Conservation (phyloP, 2,329 filamentous ascomycete species). For the Neofusicoccum laricinum region DNA sequence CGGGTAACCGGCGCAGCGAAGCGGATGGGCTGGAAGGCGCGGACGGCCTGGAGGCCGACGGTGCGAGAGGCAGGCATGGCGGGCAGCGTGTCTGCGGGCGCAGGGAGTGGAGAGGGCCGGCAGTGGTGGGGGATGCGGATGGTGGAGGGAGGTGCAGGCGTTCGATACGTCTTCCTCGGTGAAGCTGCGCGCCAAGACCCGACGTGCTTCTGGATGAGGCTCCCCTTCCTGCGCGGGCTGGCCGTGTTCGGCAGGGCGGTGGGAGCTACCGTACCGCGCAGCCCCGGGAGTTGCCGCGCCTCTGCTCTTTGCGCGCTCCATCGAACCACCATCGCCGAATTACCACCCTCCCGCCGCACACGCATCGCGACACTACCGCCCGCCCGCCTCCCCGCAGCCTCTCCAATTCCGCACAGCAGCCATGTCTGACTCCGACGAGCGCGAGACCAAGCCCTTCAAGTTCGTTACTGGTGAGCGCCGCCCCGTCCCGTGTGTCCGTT, state of each 20-base stretch:
- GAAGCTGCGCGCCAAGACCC: slow-evolving; percentile 7
- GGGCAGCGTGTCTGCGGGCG: slow-evolving; percentile 23
- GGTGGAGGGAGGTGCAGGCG: slow-evolving; percentile 24
- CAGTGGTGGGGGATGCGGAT: slow-evolving; percentile 21
- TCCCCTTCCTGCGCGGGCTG: not conserved
- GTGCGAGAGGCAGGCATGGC: slow-evolving; percentile 37
- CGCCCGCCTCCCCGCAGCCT: slow-evolving; percentile 23
- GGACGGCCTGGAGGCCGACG: slow-evolving; percentile 33
- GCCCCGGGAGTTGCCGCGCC: slow-evolving; percentile 11
- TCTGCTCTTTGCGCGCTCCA: slow-evolving; percentile 10
- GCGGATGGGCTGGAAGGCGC: slow-evolving; percentile 16
- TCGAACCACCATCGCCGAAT: slow-evolving; percentile 15
- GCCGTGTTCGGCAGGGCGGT: slow-evolving; percentile 1
- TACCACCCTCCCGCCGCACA: slow-evolving; percentile 19
- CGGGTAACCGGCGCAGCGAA: slow-evolving; percentile 14
- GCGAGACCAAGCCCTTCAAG: slow-evolving; percentile 99
- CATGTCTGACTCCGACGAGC: slow-evolving; percentile 88
- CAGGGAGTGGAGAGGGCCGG: slow-evolving; percentile 30
- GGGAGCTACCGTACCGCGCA: not conserved
- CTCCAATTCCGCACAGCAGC: slow-evolving; percentile 50
- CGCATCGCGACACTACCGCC: slow-evolving; percentile 29
- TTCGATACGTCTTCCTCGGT: not conserved
- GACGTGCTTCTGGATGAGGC: not conserved
- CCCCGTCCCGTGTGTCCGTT: slow-evolving; percentile 23
- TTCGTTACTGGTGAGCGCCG: slow-evolving; percentile 88